These are phyloP conservation scores for Verticillium isaacii DNA, from an alignment of 2,329 filamentous ascomycete species.

Conservation along the genomic window DNA sequence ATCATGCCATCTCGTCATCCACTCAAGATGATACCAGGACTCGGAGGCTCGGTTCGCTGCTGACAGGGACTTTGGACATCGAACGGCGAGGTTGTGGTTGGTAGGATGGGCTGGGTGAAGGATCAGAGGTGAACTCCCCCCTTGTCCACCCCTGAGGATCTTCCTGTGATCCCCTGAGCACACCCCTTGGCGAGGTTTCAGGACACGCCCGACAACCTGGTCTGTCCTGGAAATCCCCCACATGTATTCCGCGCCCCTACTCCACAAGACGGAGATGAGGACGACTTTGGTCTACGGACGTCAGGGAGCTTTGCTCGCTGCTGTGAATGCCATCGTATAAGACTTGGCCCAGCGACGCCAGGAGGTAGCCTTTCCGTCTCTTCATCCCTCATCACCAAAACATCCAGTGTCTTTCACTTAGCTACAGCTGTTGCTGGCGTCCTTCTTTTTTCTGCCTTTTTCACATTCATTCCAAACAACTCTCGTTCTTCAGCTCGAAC, in stretches of 20 bases:
- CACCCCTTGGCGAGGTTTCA: background rate
- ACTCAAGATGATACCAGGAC: background rate
- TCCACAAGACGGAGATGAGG: slow-evolving; percentile 1
- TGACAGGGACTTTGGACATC: background rate
- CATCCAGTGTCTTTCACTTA: slow-evolving; percentile 1
- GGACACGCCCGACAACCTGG: background rate
- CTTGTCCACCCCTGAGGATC: background rate
- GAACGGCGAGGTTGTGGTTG: background rate
- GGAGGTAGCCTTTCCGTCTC: background rate
- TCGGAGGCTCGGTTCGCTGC: background rate
- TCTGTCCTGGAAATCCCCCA: background rate
- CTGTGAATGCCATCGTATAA: background rate
- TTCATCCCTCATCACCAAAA: background rate
- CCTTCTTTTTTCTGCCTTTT: background rate
- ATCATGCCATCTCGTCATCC: background rate
- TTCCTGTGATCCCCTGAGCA: background rate
- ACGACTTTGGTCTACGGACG: background rate
- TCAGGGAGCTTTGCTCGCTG: background rate
- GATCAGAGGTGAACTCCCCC: background rate
- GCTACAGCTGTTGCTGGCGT: slow-evolving; percentile 3
- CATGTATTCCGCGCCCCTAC: background rate
- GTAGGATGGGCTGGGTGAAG: background rate
- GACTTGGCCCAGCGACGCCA: background rate
- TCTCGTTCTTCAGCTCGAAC: background rate
- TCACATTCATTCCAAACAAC: background rate